Evolutionary conservation across 805 yeast genomes (phyloP).

Genomic region (Candida qinlingensis): DNA sequence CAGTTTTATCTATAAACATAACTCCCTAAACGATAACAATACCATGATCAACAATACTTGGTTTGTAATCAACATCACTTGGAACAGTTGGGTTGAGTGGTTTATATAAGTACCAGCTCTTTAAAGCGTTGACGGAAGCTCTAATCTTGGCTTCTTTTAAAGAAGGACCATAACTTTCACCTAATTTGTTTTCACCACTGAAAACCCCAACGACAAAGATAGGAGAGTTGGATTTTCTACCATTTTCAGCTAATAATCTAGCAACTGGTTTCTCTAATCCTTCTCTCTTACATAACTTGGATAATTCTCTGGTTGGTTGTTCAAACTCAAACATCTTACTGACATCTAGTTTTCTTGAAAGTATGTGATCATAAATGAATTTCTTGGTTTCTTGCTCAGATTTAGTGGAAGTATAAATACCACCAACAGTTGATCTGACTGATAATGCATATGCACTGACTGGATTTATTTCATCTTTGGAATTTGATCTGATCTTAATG

Average conservation of each 20-base stretch:
- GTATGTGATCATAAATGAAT: constrained; percentile 69
- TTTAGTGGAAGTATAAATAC: constrained; percentile 62
- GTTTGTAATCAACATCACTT: constrained; percentile 43
- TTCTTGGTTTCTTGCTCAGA: constrained; percentile 53
- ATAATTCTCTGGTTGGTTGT: constrained; percentile 81
- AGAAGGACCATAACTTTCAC: constrained; percentile 92
- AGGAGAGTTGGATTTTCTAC: constrained; percentile 79
- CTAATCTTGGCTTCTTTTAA: constrained; percentile 87
- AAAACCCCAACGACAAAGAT: constrained; percentile 90
- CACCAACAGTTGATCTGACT: constrained; percentile 80
- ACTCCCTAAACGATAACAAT: constrained; percentile 34
- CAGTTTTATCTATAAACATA: neutral
- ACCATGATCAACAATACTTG: constrained; percentile 39
- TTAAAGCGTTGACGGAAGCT: constrained; percentile 85
- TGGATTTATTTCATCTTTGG: constrained; percentile 22
- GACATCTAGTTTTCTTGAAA: constrained; percentile 79
- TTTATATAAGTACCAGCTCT: constrained; percentile 87
- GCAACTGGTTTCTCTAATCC: constrained; percentile 70
- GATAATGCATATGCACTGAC: constrained; percentile 50
- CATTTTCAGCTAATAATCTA: constrained; percentile 87
- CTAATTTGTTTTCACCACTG: constrained; percentile 74
- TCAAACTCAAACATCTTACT: constrained; percentile 71
- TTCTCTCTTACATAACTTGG: constrained; percentile 71
- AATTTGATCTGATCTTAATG: constrained; percentile 33
- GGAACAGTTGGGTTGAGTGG: constrained; percentile 66